Conservation (phyloP, 169 alveolate genomes). For the Eimeria mitis region DNA sequence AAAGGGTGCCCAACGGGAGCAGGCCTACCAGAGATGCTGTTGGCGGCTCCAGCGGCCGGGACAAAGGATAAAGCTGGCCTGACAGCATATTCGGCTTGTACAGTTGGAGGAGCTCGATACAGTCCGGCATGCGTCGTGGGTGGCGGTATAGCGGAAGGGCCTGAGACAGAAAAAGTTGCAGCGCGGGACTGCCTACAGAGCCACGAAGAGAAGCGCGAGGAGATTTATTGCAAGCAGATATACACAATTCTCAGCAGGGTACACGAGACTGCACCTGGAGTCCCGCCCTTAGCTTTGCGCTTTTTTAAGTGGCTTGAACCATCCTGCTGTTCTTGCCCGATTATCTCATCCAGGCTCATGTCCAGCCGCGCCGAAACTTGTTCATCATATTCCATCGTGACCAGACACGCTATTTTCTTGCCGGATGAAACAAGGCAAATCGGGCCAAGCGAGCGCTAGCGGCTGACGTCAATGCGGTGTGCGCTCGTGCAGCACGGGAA, state of each 20-base stretch:
- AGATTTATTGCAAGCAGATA: background rate
- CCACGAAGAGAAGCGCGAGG: background rate
- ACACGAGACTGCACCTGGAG: conserved; percentile 11
- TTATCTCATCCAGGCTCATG: conserved; percentile 74
- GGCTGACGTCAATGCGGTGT: background rate
- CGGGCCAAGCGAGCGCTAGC: conserved; percentile 38
- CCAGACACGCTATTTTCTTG: background rate
- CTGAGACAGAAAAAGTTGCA: conserved; percentile 17
- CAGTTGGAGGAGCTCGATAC: conserved; percentile 19
- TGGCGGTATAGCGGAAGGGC: conserved; percentile 38
- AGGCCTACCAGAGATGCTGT: conserved; percentile 44
- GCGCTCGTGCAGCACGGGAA: conserved; percentile 56
- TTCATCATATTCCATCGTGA: conserved; percentile 72
- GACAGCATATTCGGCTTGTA: background rate
- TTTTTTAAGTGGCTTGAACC: conserved; percentile 44
- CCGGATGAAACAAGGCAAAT: background rate
- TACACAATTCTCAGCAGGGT: background rate
- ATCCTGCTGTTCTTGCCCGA: conserved; percentile 72
- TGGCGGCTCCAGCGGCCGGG: conserved; percentile 42
- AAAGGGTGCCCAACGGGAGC: conserved; percentile 15
- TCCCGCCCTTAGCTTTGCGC: conserved; percentile 55
- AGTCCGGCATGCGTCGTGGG: conserved; percentile 18
- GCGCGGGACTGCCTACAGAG: background rate
- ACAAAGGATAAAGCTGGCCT: background rate
- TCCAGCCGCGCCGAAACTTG: conserved; percentile 69